Conservation (phyloP, 345 rosid genomes). For the Bruguiera gymnorhiza region DNA sequence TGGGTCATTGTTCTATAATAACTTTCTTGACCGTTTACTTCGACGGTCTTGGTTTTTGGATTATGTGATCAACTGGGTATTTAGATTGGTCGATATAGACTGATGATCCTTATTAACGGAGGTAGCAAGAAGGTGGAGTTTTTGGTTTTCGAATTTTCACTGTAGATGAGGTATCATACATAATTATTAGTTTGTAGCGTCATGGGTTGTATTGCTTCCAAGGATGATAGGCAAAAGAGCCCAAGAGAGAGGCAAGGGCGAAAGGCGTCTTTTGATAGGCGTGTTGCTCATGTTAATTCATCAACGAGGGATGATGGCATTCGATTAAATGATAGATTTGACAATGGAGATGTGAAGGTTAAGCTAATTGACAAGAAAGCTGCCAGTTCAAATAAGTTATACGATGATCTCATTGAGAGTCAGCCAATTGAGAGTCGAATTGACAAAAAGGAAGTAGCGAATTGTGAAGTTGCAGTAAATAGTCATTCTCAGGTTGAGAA, state of each 20-base stretch:
- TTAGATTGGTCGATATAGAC: not conserved
- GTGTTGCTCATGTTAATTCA: slow-evolving; percentile 52
- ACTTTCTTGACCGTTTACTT: not conserved
- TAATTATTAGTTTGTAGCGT: slow-evolving; percentile 4
- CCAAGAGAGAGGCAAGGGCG: slow-evolving; percentile 45
- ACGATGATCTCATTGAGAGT: slow-evolving; percentile 47
- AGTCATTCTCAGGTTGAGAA: slow-evolving; percentile 6
- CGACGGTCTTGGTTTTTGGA: slow-evolving; percentile 16
- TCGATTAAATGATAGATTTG: slow-evolving; percentile 34
- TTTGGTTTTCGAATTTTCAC: slow-evolving; percentile 22
- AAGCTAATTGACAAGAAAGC: slow-evolving; percentile 53
- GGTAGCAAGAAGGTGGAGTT: not conserved
- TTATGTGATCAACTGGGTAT: slow-evolving; percentile 27
- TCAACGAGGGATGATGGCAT: slow-evolving; percentile 57
- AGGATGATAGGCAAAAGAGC: slow-evolving; percentile 43
- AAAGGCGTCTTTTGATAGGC: slow-evolving; percentile 53
- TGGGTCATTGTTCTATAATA: not conserved
- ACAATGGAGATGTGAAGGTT: slow-evolving; percentile 48
- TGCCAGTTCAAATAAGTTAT: slow-evolving; percentile 44
- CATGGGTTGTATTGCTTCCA: slow-evolving; percentile 86
- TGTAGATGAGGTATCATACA: slow-evolving; percentile 16
- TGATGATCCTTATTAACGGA: not conserved
- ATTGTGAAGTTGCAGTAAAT: slow-evolving; percentile 11
- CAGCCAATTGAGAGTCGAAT: slow-evolving; percentile 19
- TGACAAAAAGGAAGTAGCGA: slow-evolving; percentile 25